Evolutionary conservation across 495 filamentous ascomycete species (phyloP).

Genomic region (Tuber aestivum): DNA sequence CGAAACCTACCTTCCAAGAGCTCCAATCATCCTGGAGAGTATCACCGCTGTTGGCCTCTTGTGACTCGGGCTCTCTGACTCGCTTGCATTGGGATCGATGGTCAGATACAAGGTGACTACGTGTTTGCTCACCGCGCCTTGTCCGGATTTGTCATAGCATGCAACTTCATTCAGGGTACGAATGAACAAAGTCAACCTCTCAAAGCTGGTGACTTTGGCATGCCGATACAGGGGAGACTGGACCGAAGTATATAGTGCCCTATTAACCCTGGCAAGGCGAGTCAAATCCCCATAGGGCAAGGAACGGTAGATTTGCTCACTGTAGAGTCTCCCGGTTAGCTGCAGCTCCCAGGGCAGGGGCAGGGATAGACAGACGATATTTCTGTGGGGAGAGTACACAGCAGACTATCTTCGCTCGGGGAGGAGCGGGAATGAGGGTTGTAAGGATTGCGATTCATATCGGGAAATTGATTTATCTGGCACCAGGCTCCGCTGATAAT

Average conservation of each 20-base stretch:
- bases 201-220: slow-evolving; percentile 37
- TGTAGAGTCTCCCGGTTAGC: slow-evolving; percentile 5
- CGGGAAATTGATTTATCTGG: neutral
- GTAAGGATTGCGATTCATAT: slow-evolving; percentile 9
- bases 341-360: neutral
- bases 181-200: slow-evolving; percentile 41
- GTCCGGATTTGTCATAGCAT: slow-evolving; percentile 41
- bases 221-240: slow-evolving; percentile 45
- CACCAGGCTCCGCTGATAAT: neutral
- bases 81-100: slow-evolving; percentile 43
- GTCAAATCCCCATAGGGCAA: slow-evolving; percentile 38
- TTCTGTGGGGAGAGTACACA: slow-evolving; percentile 36
- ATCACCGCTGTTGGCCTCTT: slow-evolving; percentile 41
- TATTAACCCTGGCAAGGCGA: slow-evolving; percentile 40
- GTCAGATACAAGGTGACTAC: slow-evolving; percentile 40
- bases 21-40: slow-evolving; percentile 34
- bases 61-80: slow-evolving; percentile 25
- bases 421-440: slow-evolving; percentile 22
- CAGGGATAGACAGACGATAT: slow-evolving; percentile 38
- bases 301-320: slow-evolving; percentile 42
- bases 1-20: slow-evolving; percentile 35
- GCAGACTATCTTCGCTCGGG: slow-evolving; percentile 4
- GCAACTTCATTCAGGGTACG: slow-evolving; percentile 41
- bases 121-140: slow-evolving; percentile 40
- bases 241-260: slow-evolving; percentile 41